Percentiles rank a stretch among this genome's conserved stretches.
Evolutionary conservation across 441 rosid species (phyloP).

Genomic region (Erodium trifolium): DNA sequence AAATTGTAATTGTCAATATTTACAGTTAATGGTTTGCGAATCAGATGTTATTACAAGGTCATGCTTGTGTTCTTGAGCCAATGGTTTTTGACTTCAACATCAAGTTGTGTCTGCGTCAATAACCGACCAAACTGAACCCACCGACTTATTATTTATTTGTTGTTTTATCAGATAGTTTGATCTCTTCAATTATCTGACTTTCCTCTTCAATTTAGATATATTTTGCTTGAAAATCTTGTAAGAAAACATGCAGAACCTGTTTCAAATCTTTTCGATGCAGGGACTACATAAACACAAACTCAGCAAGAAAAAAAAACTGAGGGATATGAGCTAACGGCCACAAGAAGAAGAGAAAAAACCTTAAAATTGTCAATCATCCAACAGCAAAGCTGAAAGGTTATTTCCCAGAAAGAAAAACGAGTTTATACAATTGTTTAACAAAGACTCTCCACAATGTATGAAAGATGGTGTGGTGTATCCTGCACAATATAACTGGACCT

Average conservation of each 20-base stretch:
- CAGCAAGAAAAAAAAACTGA: not conserved
- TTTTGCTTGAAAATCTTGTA: too few relatives aligned
- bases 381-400: not conserved
- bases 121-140: not conserved
- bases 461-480: slow-evolving; percentile 13
- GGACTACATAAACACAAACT: too few relatives aligned
- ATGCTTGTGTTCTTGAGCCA: too few relatives aligned
- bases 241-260: too few relatives aligned
- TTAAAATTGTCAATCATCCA: not conserved
- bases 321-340: not conserved
- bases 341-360: not conserved
- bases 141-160: not conserved
- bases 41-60: too few relatives aligned
- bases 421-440: not conserved
- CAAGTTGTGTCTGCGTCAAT: not conserved
- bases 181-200: not conserved
- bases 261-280: too few relatives aligned
- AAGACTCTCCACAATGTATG: not conserved
- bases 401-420: not conserved
- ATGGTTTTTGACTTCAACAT: not conserved
- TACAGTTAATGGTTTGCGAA: too few relatives aligned
- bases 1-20: too few relatives aligned
- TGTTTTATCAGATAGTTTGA: not conserved
- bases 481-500: slow-evolving; percentile 15
- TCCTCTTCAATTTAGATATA: too few relatives aligned